These are phyloP conservation scores for Stephanodiscus triporus DNA, from an alignment of 108 stramenopile species.

Conservation along the genomic window DNA sequence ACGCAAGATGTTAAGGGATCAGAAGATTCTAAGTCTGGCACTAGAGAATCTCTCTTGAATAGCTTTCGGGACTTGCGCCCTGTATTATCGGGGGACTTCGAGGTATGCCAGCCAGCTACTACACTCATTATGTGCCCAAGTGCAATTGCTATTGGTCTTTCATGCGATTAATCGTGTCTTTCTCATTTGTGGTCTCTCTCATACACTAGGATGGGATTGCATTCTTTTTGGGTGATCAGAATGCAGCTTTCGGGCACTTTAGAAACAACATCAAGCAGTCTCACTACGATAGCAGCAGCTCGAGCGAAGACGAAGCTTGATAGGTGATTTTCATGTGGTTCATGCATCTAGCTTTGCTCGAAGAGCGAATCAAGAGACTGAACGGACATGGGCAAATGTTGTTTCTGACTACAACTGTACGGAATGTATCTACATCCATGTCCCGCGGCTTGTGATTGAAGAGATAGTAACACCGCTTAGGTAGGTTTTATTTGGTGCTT, in stretches of 20 bases:
- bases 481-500: too few relatives aligned
- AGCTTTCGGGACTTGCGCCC: conserved; percentile 66
- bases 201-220: conserved; percentile 48
- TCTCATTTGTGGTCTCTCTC: not conserved
- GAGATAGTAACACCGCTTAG: too few relatives aligned
- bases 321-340: not conserved
- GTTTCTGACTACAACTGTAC: too few relatives aligned
- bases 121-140: not conserved
- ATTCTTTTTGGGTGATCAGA: conserved; percentile 51
- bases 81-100: conserved; percentile 63
- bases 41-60: conserved; percentile 57
- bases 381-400: too few relatives aligned
- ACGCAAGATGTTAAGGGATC: conserved; percentile 20
- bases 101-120: conserved; percentile 9
- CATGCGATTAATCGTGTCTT: not conserved
- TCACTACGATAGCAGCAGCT: conserved; percentile 71
- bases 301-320: conserved; percentile 61
- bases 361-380: too few relatives aligned
- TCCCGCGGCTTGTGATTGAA: too few relatives aligned
- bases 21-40: conserved; percentile 22
- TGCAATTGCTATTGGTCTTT: not conserved
- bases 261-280: conserved; percentile 13
- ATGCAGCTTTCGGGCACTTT: conserved; percentile 20
- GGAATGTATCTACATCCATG: too few relatives aligned
- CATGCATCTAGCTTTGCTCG: too few relatives aligned